Conservation (phyloP, 257 asterid species). For the Solanum piurae region DNA sequence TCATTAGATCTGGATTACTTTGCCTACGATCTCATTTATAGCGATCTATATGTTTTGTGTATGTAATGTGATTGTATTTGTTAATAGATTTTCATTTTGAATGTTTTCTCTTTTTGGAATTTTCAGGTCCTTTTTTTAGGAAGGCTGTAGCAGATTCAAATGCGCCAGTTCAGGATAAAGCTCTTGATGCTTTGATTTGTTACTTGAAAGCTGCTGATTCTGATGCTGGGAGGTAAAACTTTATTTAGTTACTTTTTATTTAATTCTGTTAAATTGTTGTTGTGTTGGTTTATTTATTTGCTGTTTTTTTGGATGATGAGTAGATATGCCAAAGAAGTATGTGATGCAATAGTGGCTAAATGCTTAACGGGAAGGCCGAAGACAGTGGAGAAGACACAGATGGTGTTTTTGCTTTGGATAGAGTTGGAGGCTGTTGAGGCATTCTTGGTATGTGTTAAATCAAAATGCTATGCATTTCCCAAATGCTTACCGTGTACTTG, state of each 20-base stretch:
- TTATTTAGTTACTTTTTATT: neutral
- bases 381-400: slow-evolving; percentile 95
- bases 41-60: slow-evolving; percentile 21
- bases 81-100: slow-evolving; percentile 22
- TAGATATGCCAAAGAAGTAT: slow-evolving; percentile 90
- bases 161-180: slow-evolving; percentile 99
- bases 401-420: slow-evolving; percentile 78
- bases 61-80: slow-evolving; percentile 21
- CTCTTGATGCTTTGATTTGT: slow-evolving; percentile 90
- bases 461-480: neutral
- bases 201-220: slow-evolving; percentile 90
- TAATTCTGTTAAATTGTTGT: neutral
- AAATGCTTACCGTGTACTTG: neutral
- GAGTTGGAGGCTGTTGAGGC: slow-evolving; percentile 97
- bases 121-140: slow-evolving; percentile 70
- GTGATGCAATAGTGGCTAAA: slow-evolving; percentile 89
- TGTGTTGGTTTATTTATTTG: neutral
- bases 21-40: slow-evolving; percentile 9
- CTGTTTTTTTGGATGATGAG: neutral
- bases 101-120: neutral
- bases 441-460: slow-evolving; percentile 58
- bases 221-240: slow-evolving; percentile 77
- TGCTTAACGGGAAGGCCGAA: slow-evolving; percentile 95
- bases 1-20: slow-evolving; percentile 38
- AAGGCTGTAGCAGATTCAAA: slow-evolving; percentile 81